Evolutionary conservation across 2,329 filamentous ascomycete genomes (phyloP).

Genomic region (Diaporthe batatas): DNA sequence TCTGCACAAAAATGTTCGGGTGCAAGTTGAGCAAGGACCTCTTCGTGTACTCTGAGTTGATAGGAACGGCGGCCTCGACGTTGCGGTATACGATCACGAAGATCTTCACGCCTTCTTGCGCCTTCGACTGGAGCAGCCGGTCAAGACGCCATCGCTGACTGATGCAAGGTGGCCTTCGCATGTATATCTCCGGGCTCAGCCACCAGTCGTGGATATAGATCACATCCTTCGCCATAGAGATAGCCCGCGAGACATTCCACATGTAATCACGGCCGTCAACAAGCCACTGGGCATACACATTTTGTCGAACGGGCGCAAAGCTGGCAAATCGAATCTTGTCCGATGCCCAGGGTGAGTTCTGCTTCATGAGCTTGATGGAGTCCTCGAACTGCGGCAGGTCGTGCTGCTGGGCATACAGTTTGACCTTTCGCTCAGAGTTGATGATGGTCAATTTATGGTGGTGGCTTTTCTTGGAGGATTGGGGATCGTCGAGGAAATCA

Average conservation of each 20-base stretch:
- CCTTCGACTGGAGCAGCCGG: constrained; percentile 91
- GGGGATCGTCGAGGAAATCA: constrained; percentile 51
- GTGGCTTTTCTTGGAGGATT: constrained; percentile 51
- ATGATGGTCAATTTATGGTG: constrained; percentile 90
- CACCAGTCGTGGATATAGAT: constrained; percentile 99
- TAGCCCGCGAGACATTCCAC: constrained; percentile 98
- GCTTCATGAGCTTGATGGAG: constrained; percentile 88
- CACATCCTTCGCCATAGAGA: constrained; percentile 96
- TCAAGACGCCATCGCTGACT: constrained; percentile 98
- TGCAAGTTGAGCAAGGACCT: constrained; percentile 95
- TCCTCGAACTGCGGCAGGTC: constrained; percentile 93
- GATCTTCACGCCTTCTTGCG: constrained; percentile 94
- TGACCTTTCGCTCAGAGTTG: constrained; percentile 93
- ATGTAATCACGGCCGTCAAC: constrained; percentile 98
- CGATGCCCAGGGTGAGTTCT: constrained; percentile 84
- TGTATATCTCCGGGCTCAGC: constrained; percentile 95
- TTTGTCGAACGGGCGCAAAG: constrained; percentile 89
- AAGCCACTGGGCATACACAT: constrained; percentile 94
- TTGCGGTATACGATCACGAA: constrained; percentile 99
- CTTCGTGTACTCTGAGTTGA: constrained; percentile 98
- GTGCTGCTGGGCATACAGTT: constrained; percentile 88
- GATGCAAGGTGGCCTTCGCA: constrained; percentile 92
- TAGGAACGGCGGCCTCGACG: constrained; percentile 95
- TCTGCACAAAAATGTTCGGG: constrained; percentile 94
- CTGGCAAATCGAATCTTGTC: constrained; percentile 86